Evolutionary conservation across 768 basidiomycete genomes (phyloP), one percentile per base, ranked within the genome.

Genomic region (Russula sp.): DNA sequence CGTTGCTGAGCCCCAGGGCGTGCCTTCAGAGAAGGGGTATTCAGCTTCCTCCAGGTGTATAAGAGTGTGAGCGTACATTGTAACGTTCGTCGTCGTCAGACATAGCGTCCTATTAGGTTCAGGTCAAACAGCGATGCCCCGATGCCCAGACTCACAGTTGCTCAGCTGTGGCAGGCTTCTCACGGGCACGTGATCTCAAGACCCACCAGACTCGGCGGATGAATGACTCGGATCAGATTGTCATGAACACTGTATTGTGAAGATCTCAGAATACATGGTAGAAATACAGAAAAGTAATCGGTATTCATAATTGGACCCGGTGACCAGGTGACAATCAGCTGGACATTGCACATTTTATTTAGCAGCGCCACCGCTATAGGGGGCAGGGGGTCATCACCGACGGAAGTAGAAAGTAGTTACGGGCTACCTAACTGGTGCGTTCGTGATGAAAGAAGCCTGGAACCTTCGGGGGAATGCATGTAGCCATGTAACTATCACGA

Each of bases 21-120:
- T 31, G 53, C 53, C 63, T 64, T 48, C 20, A 37, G 59, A 55
- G 16, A 40, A 22, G 18, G 14, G 3, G 6, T 14, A 52, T 4
- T 60, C 18, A 54, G 58, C 6, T n/a, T 6, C 31, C 13, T 6
- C 13, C 11, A n/a, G 22, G 37, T 5, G 39, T 44, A n/a, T 9
- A 18, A n/a, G 14, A 31, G 11, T 14, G 13, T 9, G 31, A 11
- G 9, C 59, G 18, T 42, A 64, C 63, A 37, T 44, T 20, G 22
- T 59, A 55, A 50, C 57, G 37, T 37, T 62, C 64, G 48, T 63
- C 64, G 42, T 65, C 60, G 37, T 65, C 64, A 34, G 64, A 62
- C 64, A 65, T 65, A 13, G 47, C 13, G 47, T 48, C 54, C 20
- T 57, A 2, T 7, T 9, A 35, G 18, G 40, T 44, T 27, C 27